Conservation (phyloP, 2,329 filamentous ascomycete genomes). For the Cytospora piceae region DNA sequence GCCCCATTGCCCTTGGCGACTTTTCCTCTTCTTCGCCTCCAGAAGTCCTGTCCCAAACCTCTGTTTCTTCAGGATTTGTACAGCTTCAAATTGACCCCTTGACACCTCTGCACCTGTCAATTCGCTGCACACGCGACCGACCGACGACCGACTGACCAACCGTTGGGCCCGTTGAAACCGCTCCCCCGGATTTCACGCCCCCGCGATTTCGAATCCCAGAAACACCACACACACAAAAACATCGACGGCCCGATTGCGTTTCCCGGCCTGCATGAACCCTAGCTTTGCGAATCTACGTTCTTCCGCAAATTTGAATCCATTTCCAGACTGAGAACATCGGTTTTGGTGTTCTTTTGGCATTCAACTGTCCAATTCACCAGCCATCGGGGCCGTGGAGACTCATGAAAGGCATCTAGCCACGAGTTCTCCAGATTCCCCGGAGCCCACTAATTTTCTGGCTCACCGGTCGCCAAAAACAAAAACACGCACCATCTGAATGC, state of each 20-base stretch:
- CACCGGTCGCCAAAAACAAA: background rate
- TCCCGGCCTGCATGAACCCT: constrained; percentile 27
- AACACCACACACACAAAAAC: constrained; percentile 16
- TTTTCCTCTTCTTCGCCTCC: constrained; percentile 7
- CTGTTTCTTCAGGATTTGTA: constrained; percentile 1
- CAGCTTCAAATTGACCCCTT: background rate
- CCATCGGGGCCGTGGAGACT: constrained; percentile 15
- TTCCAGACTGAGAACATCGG: constrained; percentile 3
- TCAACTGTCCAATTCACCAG: constrained; percentile 14
- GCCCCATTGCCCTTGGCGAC: constrained; percentile 7
- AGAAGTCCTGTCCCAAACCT: background rate
- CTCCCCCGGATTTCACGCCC: constrained; percentile 30
- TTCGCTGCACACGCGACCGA: constrained; percentile 12
- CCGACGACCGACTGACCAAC: constrained; percentile 18
- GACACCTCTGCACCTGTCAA: background rate
- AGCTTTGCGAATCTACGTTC: constrained; percentile 20
- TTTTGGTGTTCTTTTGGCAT: constrained; percentile 2
- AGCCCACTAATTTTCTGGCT: constrained; percentile 18
- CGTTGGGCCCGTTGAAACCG: constrained; percentile 22
- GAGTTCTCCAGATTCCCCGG: constrained; percentile 20
- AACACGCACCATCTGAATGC: constrained; percentile 7
- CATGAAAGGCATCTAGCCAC: constrained; percentile 20
- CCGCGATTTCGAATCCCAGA: constrained; percentile 29
- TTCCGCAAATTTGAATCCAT: background rate
- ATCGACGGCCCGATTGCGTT: constrained; percentile 30